A percentile compares a stretch with the other conserved stretches of the same genome.
phyloP scores from a whole-genome alignment of 768 basidiomycete genomes.

The Tricholoma saponaceum region DNA sequence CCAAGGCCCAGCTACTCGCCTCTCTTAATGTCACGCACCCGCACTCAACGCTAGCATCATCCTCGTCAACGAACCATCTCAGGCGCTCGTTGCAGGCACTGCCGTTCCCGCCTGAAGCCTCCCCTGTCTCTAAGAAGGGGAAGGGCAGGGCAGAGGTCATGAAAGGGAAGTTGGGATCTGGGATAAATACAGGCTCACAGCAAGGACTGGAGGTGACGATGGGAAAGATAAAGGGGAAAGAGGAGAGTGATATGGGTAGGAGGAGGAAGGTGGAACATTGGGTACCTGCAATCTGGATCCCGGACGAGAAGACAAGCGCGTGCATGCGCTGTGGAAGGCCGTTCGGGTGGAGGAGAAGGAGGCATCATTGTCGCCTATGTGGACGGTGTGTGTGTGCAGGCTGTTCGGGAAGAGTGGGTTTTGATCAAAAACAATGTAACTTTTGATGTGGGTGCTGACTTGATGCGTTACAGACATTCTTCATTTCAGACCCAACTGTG shows the following conservation, averaged over 20 bases:
- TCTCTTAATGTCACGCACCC: slow-evolving; percentile 70
- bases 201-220: background rate
- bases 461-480: slow-evolving; percentile 63
- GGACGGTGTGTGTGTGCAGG: slow-evolving; percentile 81
- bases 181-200: background rate
- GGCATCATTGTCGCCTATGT: slow-evolving; percentile 87
- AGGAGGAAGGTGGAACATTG: slow-evolving; percentile 70
- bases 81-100: slow-evolving; percentile 70
- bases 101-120: slow-evolving; percentile 49
- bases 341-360: slow-evolving; percentile 75
- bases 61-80: slow-evolving; percentile 70
- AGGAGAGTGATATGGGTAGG: slow-evolving; percentile 24
- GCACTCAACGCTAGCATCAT: slow-evolving; percentile 79
- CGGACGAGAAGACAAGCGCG: slow-evolving; percentile 74
- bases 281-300: slow-evolving; percentile 91
- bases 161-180: background rate
- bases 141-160: background rate
- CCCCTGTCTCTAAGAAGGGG: slow-evolving; percentile 6
- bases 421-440: background rate
- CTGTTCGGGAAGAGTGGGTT: slow-evolving; percentile 73
- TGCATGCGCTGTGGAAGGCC: slow-evolving; percentile 82
- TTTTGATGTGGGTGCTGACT: background rate
- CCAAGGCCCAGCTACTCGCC: slow-evolving; percentile 67
- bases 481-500: slow-evolving; percentile 56
- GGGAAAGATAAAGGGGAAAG: slow-evolving; percentile 18